Evolutionary conservation across 164 flowering plant species (phyloP), one percentile per base, ranked within the genome.

Genomic region (Annona cherimola): DNA sequence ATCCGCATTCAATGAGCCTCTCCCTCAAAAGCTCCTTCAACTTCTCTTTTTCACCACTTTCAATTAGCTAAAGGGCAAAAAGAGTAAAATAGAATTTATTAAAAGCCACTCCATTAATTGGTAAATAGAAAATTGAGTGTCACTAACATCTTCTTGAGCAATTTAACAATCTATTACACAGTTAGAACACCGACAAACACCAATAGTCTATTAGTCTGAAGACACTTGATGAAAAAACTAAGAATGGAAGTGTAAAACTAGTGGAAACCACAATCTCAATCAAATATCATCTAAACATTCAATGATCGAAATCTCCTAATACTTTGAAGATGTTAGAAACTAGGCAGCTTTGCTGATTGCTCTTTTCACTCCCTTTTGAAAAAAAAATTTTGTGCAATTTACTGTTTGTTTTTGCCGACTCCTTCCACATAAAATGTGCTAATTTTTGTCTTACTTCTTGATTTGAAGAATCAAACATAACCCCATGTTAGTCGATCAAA

Each of bases 1-100:
- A 95, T 0, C 99, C 99, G 79, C 94, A 95, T 42, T 95, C 99
- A 3, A 83, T 74, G 1, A 95, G 94, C 89, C 98, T 87, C 73
- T 95, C 98, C 83, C 93, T 88, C 82, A 92, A 75, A 54, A 92
- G 90, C 85, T 95, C 97, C 89, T 79, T 92, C 76, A 91, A 70
- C 67, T 91, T 71, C 77, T 95, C 99, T 71, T 91, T 92, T 67
- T 95, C 99, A 2, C 99, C 99, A 65, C 93, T 95, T 81, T 92
- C 97, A 18, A 90, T 86, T 79, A 95, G 67, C 98, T 92, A 50
- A 26, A 35, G 5, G 20, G 61, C 18, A 50, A 68, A 54, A 46
- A 69, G 26, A 44, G 45, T 9, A 54, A 16, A 61, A 69, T 4
- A 19, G 7, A 26, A 44, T 19, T 43, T 18, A 50, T 50, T 50